Percentiles rank a stretch among this genome's conserved stretches.
phyloP scores from a whole-genome alignment of 805 yeast species.

The Wickerhamiella lipophila region DNA sequence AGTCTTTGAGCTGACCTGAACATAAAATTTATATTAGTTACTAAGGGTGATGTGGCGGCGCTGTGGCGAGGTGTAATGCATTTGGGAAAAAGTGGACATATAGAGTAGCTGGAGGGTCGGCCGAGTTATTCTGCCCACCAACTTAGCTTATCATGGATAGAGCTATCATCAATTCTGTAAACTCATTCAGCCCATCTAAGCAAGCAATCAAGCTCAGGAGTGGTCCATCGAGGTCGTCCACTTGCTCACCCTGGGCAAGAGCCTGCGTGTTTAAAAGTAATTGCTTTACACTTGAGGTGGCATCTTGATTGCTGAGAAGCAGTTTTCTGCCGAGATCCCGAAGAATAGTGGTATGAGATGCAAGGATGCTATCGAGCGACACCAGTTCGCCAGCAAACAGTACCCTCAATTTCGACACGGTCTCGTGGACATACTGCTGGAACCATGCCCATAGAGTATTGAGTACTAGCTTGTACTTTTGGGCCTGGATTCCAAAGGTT shows the following conservation, averaged over 20 bases:
- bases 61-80: no score
- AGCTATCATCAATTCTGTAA: neutral
- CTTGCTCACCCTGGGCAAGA: neutral
- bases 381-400: neutral
- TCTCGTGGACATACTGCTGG: conserved; percentile 12
- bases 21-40: conserved; percentile 4
- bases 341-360: neutral
- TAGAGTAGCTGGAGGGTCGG: no score
- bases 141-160: neutral
- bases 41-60: conserved; percentile 1
- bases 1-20: conserved; percentile 9
- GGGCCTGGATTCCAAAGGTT: neutral
- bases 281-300: neutral
- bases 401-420: conserved; percentile 5
- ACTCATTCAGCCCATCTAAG: neutral
- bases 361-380: neutral
- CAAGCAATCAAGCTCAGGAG: neutral
- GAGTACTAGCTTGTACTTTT: conserved; percentile 12
- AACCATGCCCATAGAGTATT: conserved; percentile 14
- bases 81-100: no score
- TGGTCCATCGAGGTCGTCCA: neutral
- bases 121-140: no score
- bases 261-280: neutral
- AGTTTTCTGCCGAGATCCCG: conserved; percentile 1
- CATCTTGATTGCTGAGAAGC: neutral